phyloP scores from a whole-genome alignment of 164 flowering plant species.

The Echeveria elegans region DNA sequence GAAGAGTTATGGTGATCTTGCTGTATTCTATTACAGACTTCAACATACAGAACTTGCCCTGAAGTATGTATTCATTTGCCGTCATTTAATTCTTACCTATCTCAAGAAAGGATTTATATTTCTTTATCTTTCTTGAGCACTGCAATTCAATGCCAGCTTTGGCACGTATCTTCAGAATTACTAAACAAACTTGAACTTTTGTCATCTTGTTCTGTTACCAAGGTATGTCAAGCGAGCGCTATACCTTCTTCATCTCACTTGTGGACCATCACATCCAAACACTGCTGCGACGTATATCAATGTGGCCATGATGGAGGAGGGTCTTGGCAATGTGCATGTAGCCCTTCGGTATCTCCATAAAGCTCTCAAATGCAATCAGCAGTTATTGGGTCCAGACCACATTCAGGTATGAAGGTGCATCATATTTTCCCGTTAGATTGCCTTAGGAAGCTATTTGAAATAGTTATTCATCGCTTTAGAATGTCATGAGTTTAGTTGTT shows the following conservation, averaged over 20 bases:
- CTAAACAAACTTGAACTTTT: not conserved
- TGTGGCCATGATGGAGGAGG: constrained; percentile 99
- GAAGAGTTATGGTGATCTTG: constrained; percentile 99
- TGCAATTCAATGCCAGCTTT: not conserved
- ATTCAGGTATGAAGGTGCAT: constrained; percentile 60
- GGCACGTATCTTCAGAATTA: not conserved
- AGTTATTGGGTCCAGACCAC: constrained; percentile 94
- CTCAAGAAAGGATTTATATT: not conserved
- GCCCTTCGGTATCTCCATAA: constrained; percentile 97
- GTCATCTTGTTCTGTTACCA: constrained; percentile 12
- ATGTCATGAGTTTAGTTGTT: not conserved
- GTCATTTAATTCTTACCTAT: not conserved
- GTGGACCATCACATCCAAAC: constrained; percentile 99
- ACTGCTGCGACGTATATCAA: constrained; percentile 99
- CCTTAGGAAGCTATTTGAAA: not conserved
- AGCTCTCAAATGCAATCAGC: constrained; percentile 94
- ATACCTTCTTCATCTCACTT: constrained; percentile 89
- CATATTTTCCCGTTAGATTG: not conserved
- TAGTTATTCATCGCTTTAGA: not conserved
- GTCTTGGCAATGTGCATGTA: constrained; percentile 96
- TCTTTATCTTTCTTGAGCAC: not conserved
- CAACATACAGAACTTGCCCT: constrained; percentile 98
- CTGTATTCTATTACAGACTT: constrained; percentile 96
- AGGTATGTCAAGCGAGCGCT: constrained; percentile 97
- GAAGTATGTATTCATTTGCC: constrained; percentile 48